Conservation (phyloP, 2,329 filamentous ascomycete genomes). For the Paraphaeosphaeria sporulosa region DNA sequence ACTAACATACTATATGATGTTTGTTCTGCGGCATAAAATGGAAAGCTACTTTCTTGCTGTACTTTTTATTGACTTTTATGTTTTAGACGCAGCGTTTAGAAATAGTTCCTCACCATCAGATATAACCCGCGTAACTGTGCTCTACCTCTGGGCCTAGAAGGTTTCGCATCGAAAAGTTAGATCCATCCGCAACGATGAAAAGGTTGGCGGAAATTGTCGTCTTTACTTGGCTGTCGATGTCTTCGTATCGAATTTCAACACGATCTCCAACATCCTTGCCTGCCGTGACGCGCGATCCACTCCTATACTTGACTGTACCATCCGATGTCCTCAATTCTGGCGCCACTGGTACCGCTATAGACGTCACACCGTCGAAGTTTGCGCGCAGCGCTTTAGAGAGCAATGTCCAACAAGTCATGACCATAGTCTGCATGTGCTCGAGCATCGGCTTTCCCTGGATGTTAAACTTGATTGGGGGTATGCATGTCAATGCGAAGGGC, state of each 20-base stretch:
- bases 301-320: constrained; percentile 5
- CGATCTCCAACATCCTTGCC: no score
- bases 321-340: background rate
- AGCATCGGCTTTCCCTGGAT: constrained; percentile 1
- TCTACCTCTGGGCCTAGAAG: constrained; percentile 10
- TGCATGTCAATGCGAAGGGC: constrained; percentile 2
- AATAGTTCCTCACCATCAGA: constrained; percentile 19
- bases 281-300: no score
- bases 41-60: constrained; percentile 6
- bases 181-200: constrained; percentile 19
- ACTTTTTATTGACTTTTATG: constrained; percentile 6
- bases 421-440: constrained; percentile 2
- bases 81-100: constrained; percentile 5
- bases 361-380: constrained; percentile 17
- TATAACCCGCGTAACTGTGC: constrained; percentile 18
- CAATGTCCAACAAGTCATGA: constrained; percentile 13
- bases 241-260: constrained; percentile 12
- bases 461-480: background rate
- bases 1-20: constrained; percentile 10
- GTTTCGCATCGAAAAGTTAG: constrained; percentile 16
- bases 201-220: constrained; percentile 12
- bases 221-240: background rate
- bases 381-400: constrained; percentile 14
- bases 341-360: constrained; percentile 13
- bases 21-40: constrained; percentile 10